Conservation (phyloP, 441 rosid genomes). For the California macrophylla region DNA sequence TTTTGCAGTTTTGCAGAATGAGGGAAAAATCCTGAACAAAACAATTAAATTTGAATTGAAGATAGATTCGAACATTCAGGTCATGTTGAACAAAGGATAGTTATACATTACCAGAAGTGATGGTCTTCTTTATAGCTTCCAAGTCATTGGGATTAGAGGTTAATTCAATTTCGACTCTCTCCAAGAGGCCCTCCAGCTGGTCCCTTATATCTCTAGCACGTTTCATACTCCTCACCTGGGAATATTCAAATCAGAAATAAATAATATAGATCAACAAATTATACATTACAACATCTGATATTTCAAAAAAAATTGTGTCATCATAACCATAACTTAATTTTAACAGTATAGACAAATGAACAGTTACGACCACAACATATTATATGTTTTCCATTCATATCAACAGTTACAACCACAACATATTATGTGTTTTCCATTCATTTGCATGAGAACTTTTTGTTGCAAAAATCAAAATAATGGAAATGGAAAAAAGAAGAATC, state of each 20-base stretch:
- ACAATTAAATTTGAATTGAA: slow-evolving; percentile 9
- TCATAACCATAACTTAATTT: neutral
- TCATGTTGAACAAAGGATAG: neutral
- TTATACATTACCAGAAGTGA: slow-evolving; percentile 43
- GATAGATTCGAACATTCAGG: slow-evolving; percentile 5
- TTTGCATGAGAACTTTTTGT: neutral
- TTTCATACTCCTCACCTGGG: slow-evolving; percentile 90
- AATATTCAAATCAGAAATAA: slow-evolving; percentile 14
- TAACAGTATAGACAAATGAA: neutral
- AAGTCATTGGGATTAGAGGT: slow-evolving; percentile 53
- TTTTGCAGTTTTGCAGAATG: slow-evolving; percentile 84
- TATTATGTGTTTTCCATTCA: neutral
- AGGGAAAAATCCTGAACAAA: slow-evolving; percentile 73
- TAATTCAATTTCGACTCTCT: slow-evolving; percentile 88
- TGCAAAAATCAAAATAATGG: neutral
- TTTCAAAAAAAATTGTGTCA: neutral
- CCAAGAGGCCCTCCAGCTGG: slow-evolving; percentile 89
- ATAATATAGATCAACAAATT: slow-evolving; percentile 6
- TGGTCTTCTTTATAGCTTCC: slow-evolving; percentile 64
- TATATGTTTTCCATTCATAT: neutral
- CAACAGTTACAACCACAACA: neutral
- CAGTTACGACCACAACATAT: neutral
- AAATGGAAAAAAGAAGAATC: neutral
- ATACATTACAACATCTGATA: neutral
- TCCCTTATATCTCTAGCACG: slow-evolving; percentile 92